These are phyloP conservation scores for Echinochloa phyllopogon DNA, from an alignment of 176 grass and related monocot genomes.

Conservation along the genomic window DNA sequence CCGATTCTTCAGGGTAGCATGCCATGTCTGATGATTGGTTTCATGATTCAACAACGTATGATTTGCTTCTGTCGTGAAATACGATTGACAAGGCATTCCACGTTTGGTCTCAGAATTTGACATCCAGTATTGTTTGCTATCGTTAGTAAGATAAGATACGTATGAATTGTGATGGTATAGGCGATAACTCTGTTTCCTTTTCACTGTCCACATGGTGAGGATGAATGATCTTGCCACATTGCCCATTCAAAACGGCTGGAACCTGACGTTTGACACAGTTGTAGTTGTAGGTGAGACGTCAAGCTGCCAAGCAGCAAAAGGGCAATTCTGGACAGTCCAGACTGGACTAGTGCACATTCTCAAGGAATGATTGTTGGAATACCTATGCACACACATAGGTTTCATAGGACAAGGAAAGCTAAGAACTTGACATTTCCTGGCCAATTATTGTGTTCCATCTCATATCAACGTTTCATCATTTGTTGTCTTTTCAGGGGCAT, in stretches of 20 bases:
- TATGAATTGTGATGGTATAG: not conserved
- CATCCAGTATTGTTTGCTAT: not conserved
- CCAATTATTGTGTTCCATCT: slow-evolving; percentile 50
- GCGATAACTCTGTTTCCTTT: not conserved
- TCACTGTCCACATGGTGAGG: not conserved
- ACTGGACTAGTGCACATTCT: slow-evolving; percentile 9
- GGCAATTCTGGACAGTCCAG: too few relatives aligned
- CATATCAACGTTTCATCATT: slow-evolving; percentile 37
- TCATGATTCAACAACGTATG: not conserved
- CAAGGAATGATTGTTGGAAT: slow-evolving; percentile 26
- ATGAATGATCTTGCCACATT: slow-evolving; percentile 6
- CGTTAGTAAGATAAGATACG: not conserved
- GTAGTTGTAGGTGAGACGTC: not conserved
- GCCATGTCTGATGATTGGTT: not conserved
- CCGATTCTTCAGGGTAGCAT: not conserved
- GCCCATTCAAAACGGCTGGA: not conserved
- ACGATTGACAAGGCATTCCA: not conserved
- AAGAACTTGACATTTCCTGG: slow-evolving; percentile 43
- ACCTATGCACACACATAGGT: not conserved
- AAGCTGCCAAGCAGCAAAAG: slow-evolving; percentile 8
- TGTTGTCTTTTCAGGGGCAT: slow-evolving; percentile 39
- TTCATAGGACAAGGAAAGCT: not conserved
- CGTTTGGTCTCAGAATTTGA: not conserved
- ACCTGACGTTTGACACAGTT: not conserved
- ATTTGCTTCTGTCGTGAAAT: not conserved